These are phyloP conservation scores for Paramecium bursaria DNA, from an alignment of 73 alveolate species.

Conservation along the genomic window DNA sequence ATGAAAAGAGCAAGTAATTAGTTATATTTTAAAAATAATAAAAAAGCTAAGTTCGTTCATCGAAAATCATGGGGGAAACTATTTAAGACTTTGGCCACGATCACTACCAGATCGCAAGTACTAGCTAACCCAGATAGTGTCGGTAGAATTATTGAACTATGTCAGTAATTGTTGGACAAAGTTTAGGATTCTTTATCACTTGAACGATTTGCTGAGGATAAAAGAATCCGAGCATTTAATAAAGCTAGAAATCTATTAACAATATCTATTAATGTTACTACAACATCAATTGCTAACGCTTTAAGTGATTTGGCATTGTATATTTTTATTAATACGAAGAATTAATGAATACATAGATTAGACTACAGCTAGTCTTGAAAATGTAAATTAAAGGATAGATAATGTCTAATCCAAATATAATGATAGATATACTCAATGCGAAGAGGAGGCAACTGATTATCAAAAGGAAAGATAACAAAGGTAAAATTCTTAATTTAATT, in stretches of 20 bases:
- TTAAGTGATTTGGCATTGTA: slow-evolving; percentile 40
- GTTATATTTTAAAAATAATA: not conserved
- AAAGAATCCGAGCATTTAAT: slow-evolving; percentile 20
- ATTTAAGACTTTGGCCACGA: slow-evolving; percentile 51
- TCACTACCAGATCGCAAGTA: slow-evolving; percentile 16
- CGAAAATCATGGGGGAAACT: slow-evolving; percentile 53
- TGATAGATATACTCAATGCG: slow-evolving; percentile 46
- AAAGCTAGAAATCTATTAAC: slow-evolving; percentile 31
- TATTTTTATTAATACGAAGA: not conserved
- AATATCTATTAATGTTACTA: slow-evolving; percentile 30
- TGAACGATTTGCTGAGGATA: slow-evolving; percentile 42
- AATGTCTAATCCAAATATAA: not conserved
- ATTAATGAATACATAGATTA: slow-evolving; percentile 7
- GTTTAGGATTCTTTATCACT: slow-evolving; percentile 41
- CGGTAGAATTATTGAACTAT: not conserved
- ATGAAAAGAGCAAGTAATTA: slow-evolving; percentile 56
- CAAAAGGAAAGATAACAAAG: not conserved
- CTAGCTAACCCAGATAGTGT: slow-evolving; percentile 3
- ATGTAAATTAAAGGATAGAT: slow-evolving; percentile 35
- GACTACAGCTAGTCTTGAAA: slow-evolving; percentile 9
- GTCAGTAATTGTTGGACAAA: slow-evolving; percentile 31
- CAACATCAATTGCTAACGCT: slow-evolving; percentile 12
- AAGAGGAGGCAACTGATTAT: slow-evolving; percentile 34
- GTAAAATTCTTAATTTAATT: too few relatives aligned
- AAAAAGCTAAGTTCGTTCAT: slow-evolving; percentile 18